Percentiles rank a stretch among this genome's conserved stretches.
phyloP scores from a whole-genome alignment of 2,329 filamentous ascomycete genomes.

The Calonectria pauciramosa region DNA sequence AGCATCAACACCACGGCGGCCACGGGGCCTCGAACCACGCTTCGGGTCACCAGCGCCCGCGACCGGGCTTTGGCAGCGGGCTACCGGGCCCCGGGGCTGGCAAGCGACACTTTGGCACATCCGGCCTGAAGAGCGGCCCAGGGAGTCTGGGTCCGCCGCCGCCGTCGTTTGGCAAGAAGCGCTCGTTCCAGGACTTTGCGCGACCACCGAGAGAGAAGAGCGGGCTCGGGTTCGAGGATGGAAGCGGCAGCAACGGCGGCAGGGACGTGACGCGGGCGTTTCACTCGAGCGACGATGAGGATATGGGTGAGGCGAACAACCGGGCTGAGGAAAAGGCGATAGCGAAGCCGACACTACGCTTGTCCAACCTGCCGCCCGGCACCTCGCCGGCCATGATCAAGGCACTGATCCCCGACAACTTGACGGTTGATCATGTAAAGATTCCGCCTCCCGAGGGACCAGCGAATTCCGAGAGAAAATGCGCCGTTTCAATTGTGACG shows the following conservation, averaged over 20 bases:
- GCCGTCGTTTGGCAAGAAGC: constrained; percentile 66
- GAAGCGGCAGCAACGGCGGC: constrained; percentile 46
- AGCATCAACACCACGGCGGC: constrained; percentile 49
- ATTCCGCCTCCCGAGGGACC: constrained; percentile 71
- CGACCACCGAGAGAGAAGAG: constrained; percentile 48
- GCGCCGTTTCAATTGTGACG: constrained; percentile 83
- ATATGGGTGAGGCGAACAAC: constrained; percentile 56
- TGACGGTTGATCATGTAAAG: constrained; percentile 81
- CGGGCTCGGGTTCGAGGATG: constrained; percentile 55
- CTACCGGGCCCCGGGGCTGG: constrained; percentile 46
- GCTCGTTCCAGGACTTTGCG: constrained; percentile 61
- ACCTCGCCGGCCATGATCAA: constrained; percentile 73
- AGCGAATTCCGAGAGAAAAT: constrained; percentile 74
- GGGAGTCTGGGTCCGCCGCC: constrained; percentile 71
- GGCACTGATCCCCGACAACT: constrained; percentile 68
- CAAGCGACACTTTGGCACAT: constrained; percentile 77
- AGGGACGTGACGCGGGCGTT: constrained; percentile 75
- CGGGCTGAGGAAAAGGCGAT: constrained; percentile 70
- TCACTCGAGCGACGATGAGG: constrained; percentile 74
- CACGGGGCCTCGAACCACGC: constrained; percentile 20
- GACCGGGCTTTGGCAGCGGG: constrained; percentile 46
- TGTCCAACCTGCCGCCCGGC: constrained; percentile 72
- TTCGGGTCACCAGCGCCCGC: constrained; percentile 37
- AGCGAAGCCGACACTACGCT: constrained; percentile 73
- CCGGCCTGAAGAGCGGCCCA: constrained; percentile 70